Conservation (phyloP, 208 protist genomes). For the Acanthamoeba royreba region DNA sequence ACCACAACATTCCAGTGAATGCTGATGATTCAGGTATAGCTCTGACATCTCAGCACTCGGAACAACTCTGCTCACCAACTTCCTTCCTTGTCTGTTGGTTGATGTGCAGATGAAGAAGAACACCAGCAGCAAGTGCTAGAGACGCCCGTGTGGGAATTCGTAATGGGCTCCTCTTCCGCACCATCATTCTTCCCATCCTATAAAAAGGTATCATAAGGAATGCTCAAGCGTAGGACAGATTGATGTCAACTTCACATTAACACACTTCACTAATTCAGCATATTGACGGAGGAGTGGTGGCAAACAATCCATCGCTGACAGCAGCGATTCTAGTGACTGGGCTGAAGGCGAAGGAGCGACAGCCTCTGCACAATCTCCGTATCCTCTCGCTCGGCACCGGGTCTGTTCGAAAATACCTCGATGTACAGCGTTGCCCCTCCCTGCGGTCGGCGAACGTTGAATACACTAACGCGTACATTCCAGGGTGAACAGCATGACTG, state of each 20-base stretch:
- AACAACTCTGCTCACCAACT: too few relatives aligned
- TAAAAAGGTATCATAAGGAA: too few relatives aligned
- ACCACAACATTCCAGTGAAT: background rate
- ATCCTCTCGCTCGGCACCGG: constrained; percentile 38
- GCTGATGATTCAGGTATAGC: background rate
- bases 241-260: too few relatives aligned
- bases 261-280: background rate
- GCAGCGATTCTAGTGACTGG: background rate
- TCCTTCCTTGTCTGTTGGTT: too few relatives aligned
- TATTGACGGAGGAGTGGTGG: constrained; percentile 19
- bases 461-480: too few relatives aligned
- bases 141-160: constrained; percentile 25
- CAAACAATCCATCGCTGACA: constrained; percentile 30
- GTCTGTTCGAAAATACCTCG: background rate
- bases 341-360: background rate
- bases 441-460: background rate
- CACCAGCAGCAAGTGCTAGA: background rate
- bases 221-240: too few relatives aligned
- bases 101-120: constrained; percentile 6
- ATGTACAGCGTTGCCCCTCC: background rate
- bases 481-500: constrained; percentile 37
- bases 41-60: too few relatives aligned
- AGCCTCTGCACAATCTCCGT: background rate
- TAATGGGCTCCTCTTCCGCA: background rate
- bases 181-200: constrained; percentile 35